These are phyloP conservation scores for Centrapalus pauciflorus DNA, from an alignment of 129 eudicot genomes.

Conservation along the genomic window DNA sequence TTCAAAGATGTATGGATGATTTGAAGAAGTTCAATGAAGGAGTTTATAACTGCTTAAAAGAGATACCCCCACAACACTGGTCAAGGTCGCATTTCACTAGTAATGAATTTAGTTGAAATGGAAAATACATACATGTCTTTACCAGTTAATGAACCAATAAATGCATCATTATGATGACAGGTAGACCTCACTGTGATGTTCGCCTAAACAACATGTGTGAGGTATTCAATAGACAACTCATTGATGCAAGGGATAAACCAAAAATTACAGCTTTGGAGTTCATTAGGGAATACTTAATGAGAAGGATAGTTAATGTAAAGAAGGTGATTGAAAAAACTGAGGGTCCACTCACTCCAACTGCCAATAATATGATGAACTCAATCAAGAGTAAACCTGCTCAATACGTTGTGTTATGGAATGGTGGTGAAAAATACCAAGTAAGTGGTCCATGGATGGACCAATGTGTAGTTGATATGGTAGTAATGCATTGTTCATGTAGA, in stretches of 20 bases:
- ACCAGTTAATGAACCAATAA: no score
- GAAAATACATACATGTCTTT: no score
- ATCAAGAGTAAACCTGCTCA: not conserved
- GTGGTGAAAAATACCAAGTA: no score
- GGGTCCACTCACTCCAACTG: not conserved
- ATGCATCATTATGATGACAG: no score
- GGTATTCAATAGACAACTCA: not conserved
- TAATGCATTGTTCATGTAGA: no score
- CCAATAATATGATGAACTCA: not conserved
- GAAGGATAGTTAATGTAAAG: not conserved
- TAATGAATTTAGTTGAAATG: no score
- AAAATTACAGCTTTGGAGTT: not conserved
- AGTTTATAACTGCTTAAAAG: not conserved
- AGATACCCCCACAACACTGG: not conserved
- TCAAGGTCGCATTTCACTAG: not conserved
- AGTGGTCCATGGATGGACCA: no score
- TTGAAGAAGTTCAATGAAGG: not conserved
- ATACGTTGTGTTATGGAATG: no score
- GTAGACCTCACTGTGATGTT: not conserved
- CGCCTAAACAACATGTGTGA: not conserved
- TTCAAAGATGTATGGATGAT: not conserved
- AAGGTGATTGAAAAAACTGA: not conserved
- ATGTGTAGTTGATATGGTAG: no score
- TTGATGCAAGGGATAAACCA: not conserved
- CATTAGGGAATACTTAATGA: not conserved